Base-by-base conservation (phyloP, 768 basidiomycete species). In the Leccinum sublutescens region DNA sequence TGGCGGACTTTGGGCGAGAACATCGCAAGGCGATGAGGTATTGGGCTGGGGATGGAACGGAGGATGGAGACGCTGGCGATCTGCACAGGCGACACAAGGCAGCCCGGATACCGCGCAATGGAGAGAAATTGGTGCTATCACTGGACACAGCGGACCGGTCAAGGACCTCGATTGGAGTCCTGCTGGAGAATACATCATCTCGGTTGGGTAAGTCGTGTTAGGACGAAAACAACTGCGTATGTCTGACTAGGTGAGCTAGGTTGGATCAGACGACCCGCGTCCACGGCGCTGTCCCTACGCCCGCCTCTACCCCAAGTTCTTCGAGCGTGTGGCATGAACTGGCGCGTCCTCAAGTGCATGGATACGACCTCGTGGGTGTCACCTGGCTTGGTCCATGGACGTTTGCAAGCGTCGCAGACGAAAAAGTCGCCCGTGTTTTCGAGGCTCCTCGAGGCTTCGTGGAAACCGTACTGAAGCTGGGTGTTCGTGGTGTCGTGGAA, bases 21-120 rank as follows among this genome's bases (percentile, higher is more conserved):
- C 77, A 17, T 50, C 48, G 6, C 65, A 38, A 27, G 88, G 88
- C 0, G 67, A 72, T 23, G 86, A 91, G 45, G 88, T 85, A 0
- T 67, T 96, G 17, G 91, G 90, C 2, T 91, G 88, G 84, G 95
- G 95, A 0, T 99, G 97, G 97, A 86, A 86, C 52, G 97, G 97
- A 33, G 90, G 93, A 1, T 95, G 93, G 89, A 82, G 96, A 65
- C 81, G 93, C 33, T 99, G 97, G 96, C 74, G 76, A 11, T 82
- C 82, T 60, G 62, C 62, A 2, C 60, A 52, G 31, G 50, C 54
- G 27, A 34, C 60, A 8, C 65, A 63, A 61, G 61, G 66, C 40
- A 27, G 47, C n/a, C 61, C 66, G 0, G 62, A 67, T 27, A 66
- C 68, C 4, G 81, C 85, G 61, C 69, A 71, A 3, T 98, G 97